phyloP scores from a whole-genome alignment of 2,329 filamentous ascomycete genomes.

The Aureobasidium musti region DNA sequence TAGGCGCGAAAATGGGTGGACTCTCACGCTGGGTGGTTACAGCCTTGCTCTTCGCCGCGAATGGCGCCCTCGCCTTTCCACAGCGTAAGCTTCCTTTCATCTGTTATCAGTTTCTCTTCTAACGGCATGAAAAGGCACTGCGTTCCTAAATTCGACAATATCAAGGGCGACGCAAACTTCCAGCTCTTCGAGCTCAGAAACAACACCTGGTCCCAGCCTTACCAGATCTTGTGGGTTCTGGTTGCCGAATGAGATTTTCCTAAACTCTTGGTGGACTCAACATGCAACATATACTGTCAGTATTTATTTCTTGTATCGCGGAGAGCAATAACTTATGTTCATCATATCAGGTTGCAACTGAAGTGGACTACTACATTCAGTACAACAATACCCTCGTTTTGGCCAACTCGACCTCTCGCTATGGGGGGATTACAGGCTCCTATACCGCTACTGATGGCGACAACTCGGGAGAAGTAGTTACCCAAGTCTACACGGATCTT shows the following conservation, averaged over 20 bases:
- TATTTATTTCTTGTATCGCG: neutral
- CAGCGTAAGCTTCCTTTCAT: neutral
- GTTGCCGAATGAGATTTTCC: conserved; percentile 8
- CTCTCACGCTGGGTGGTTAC: neutral
- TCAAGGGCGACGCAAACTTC: neutral
- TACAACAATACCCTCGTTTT: conserved; percentile 21
- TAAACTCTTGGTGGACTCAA: conserved; percentile 20
- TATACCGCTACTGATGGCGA: neutral
- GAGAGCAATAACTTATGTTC: too few species aligned
- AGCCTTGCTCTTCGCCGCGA: neutral
- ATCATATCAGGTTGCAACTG: neutral
- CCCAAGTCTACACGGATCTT: neutral
- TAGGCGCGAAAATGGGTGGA: neutral
- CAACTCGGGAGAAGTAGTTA: neutral
- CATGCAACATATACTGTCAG: conserved; percentile 13
- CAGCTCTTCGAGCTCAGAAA: neutral
- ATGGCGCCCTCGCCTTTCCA: neutral
- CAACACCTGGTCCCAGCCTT: neutral
- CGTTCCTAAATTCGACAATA: neutral
- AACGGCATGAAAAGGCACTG: neutral
- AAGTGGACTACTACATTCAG: conserved; percentile 20
- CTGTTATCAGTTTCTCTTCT: neutral
- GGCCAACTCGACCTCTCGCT: neutral
- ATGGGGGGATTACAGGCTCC: neutral
- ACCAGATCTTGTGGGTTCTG: conserved; percentile 6